Evolutionary conservation across 2,329 filamentous ascomycete species (phyloP), one percentile per base, ranked within the genome.

Genomic region (Trichophyton benhamiae): DNA sequence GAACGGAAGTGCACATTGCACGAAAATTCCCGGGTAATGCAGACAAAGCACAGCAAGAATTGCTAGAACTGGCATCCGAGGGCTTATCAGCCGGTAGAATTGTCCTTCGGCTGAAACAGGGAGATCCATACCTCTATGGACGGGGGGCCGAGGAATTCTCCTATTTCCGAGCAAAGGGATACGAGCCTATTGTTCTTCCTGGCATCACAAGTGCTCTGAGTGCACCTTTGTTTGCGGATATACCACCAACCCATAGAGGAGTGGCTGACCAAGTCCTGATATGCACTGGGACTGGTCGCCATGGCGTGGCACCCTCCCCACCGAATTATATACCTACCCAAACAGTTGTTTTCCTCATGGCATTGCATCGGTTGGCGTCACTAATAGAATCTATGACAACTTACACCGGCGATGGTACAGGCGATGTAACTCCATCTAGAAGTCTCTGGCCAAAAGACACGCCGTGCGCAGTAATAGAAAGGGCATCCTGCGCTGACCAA

Each of bases 21-120:
- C 87, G 91, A 69, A 99, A 99, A 73, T 99, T 99, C 75, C 94
- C 94, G 0, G 94, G 94, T 22, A 97, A 99, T 74, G 94, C 94
- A 46, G 94, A 99, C 68, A 84, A 85, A 52, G 94, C 94, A 0
- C 94, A 99, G 72, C 85, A 91, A 69, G 94, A 99, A 74, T 84
- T 99, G 3, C 82, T 95, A 2, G 81, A 85, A 60, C 81, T 89
- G 67, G 94, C 90, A 0, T 79, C 96, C 1, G 82, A 83, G 2
- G 90, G 85, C 1, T 68, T 88, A 20, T 76, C 79, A 57, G 77
- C 80, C 20, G 94, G 94, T 11, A 85, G 88, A 71, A 88, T 84
- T 0, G 94, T 99, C 0, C 80, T 99, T 38, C 83, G 94, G 2
- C 79, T 99, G 52, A 99, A 99, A 77, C 94, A 99, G 72, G 94